Conservation (phyloP, 1,284 basidiomycete genomes). For the Caloboletus firmus region DNA sequence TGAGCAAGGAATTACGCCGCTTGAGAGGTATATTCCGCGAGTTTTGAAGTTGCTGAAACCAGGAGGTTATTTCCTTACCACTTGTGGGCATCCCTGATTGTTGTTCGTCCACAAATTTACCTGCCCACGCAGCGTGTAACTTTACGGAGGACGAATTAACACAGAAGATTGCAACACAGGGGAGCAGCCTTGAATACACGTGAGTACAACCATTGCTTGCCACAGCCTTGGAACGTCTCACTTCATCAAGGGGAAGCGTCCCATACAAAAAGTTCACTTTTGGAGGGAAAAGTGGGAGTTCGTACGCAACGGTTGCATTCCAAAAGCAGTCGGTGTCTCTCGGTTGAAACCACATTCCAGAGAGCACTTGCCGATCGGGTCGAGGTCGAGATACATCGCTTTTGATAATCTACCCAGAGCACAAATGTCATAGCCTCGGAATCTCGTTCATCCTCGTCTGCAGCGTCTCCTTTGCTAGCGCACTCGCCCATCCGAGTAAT, state of each 20-base stretch:
- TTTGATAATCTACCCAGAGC: background rate
- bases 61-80: constrained; percentile 79
- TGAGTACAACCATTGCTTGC: constrained; percentile 38
- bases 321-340: constrained; percentile 39
- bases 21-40: constrained; percentile 61
- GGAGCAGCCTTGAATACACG: constrained; percentile 61
- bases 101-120: background rate
- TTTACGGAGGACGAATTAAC: constrained; percentile 84
- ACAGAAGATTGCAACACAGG: constrained; percentile 50
- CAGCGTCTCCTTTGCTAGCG: constrained; percentile 67
- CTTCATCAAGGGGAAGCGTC: constrained; percentile 57
- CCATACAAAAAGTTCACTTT: constrained; percentile 72
- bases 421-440: constrained; percentile 36
- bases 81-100: constrained; percentile 54
- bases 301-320: constrained; percentile 75
- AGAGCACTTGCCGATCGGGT: background rate
- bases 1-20: constrained; percentile 53
- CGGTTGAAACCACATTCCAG: constrained; percentile 7
- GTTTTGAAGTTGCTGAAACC: constrained; percentile 60
- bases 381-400: background rate
- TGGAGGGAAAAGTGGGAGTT: constrained; percentile 74
- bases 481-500: constrained; percentile 63
- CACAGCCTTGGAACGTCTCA: background rate
- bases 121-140: constrained; percentile 71
- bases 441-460: constrained; percentile 58